Base-by-base conservation (phyloP, 2,329 filamentous ascomycete genomes). In the Aureobasidium sp. region DNA sequence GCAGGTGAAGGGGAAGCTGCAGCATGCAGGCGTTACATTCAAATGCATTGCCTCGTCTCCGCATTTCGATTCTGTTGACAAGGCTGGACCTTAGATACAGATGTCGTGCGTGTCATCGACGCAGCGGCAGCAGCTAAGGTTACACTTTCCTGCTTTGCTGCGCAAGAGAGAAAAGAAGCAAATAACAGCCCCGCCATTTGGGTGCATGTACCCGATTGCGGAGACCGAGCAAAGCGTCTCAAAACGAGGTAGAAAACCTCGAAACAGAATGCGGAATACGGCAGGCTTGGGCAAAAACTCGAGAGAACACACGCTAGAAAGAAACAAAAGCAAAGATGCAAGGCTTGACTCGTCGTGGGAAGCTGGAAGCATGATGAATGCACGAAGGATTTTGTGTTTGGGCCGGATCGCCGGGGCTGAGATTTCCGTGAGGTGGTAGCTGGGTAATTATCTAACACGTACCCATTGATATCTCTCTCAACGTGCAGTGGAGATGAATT, bases 401-500 rank as follows among this genome's bases (percentile, higher is more conserved):
- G 37, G 43, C 55, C 55, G 55, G 55, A 47, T 59, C 34, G 13
- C 8, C 43, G 55, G 55, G 55, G 53, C 29, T 46, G 41, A 57
- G 53, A 41, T 36, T 44, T 32, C 55, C 55, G 43, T 27, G 32
- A 27, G 29, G 37, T 59, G 32, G 55, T 34, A 59, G 17, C 20
- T 47, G 26, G 39, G n/a, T 46, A 20, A 27, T 34, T 57, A 39
- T 46, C 36, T 29, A 20, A 20, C 20, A 20, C 20, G 20, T 20
- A 26, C 29, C 41, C 46, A 48, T 29, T 48, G 27, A 29, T 48
- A 48, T 48, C 24, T 27, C 29, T 48, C 26, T 17, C 29, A 37
- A 37, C 43, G 55, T 39, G 55, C 20, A n/a, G 43, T 48, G 55
- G 55, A 59, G 55, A 59, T 59, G 55, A 59, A 20, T 37, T 48